Evolutionary conservation across 495 filamentous ascomycete genomes (phyloP).

Genomic region (Aspergillus asperescens): DNA sequence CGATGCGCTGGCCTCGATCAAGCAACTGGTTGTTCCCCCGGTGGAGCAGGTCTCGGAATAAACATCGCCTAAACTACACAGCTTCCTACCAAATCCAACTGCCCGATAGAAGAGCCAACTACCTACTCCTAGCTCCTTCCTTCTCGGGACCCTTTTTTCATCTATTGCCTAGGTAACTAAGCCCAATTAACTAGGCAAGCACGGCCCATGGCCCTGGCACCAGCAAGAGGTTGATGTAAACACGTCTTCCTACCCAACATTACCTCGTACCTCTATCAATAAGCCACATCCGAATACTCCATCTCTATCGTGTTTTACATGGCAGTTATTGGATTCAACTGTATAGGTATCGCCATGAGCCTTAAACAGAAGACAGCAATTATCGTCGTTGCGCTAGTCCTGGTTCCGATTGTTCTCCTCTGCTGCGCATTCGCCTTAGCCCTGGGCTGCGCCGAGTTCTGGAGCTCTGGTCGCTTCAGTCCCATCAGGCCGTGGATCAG

Average conservation of each 20-base stretch:
- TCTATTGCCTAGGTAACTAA: not conserved
- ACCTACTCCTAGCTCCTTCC: not conserved
- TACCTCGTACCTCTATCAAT: not conserved
- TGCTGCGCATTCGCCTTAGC: constrained; percentile 41
- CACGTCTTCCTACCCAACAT: not conserved
- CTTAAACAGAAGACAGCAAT: constrained; percentile 32
- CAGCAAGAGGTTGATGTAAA: not conserved
- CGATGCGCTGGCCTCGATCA: constrained; percentile 51
- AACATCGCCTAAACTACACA: too few species aligned
- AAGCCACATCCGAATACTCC: not conserved
- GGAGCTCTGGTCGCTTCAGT: constrained; percentile 21
- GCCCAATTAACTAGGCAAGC: not conserved
- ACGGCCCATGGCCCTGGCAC: not conserved
- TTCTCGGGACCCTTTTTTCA: not conserved
- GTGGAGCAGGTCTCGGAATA: constrained; percentile 33
- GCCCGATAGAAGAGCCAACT: not conserved
- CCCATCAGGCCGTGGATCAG: constrained; percentile 10
- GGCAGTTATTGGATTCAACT: constrained; percentile 8
- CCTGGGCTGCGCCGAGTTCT: constrained; percentile 41
- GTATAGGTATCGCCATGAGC: constrained; percentile 23
- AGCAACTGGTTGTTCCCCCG: constrained; percentile 55
- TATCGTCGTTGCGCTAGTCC: constrained; percentile 46
- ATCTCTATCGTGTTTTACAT: constrained; percentile 4
- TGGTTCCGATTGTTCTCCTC: constrained; percentile 52
- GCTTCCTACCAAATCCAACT: too few species aligned